Conservation (phyloP, 352 stramenopile species). For the Pythium oligandrum region DNA sequence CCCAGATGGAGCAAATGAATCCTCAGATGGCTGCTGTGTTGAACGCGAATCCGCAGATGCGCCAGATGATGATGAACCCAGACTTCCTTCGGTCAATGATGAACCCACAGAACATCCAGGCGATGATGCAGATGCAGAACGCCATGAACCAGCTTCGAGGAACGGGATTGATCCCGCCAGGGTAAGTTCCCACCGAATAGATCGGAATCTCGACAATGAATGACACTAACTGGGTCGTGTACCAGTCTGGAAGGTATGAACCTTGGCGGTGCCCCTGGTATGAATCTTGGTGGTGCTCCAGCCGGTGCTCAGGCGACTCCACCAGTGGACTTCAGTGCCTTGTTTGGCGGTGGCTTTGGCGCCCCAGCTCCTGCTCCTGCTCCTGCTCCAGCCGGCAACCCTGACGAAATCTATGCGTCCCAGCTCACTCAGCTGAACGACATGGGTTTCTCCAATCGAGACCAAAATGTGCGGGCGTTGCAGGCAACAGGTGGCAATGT, state of each 20-base stretch:
- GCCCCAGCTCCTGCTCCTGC: constrained; percentile 16
- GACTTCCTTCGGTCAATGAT: constrained; percentile 81
- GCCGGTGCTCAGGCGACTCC: constrained; percentile 15
- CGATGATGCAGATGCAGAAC: constrained; percentile 89
- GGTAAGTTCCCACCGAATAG: constrained; percentile 25
- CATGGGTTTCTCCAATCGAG: constrained; percentile 89
- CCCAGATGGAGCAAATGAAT: constrained; percentile 87
- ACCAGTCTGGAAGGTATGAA: constrained; percentile 52
- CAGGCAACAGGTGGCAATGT: constrained; percentile 87
- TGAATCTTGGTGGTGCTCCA: constrained; percentile 1
- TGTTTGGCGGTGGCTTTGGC: constrained; percentile 21
- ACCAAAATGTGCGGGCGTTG: constrained; percentile 85
- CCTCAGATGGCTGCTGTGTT: constrained; percentile 85
- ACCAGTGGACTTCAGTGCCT: constrained; percentile 41
- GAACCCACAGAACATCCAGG: constrained; percentile 89
- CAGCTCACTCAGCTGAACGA: constrained; percentile 88
- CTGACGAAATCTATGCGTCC: constrained; percentile 79
- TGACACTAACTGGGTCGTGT: constrained; percentile 2
- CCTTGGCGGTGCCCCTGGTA: constrained; percentile 17
- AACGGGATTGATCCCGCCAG: constrained; percentile 51
- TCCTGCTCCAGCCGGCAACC: constrained; percentile 44
- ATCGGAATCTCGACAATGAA: background rate
- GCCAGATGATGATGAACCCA: constrained; percentile 88
- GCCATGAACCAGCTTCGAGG: constrained; percentile 82
- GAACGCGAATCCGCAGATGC: constrained; percentile 84